A percentile compares a stretch with the other conserved stretches of the same genome.
Conservation (phyloP, 306 rosid species). For the Biancaea sappan region DNA sequence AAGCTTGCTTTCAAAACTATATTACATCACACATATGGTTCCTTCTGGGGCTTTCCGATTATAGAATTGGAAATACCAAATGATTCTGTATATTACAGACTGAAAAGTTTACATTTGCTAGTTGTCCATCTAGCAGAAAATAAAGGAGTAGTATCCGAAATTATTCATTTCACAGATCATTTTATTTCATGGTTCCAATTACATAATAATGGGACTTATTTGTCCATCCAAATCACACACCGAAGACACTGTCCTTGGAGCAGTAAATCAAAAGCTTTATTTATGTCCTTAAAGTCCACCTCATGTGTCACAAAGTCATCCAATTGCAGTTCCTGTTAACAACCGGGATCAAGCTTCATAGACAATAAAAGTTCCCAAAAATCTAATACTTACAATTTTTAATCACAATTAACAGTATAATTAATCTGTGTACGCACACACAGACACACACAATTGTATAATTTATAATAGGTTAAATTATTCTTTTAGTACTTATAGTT, state of each 20-base stretch:
- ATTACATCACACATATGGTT: no score
- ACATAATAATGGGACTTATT: constrained; percentile 23
- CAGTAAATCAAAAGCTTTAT: constrained; percentile 74
- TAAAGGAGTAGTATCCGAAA: background rate
- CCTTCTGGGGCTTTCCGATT: background rate
- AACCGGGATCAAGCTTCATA: background rate
- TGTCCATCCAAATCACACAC: constrained; percentile 79
- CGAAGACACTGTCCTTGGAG: constrained; percentile 61
- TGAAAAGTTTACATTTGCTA: constrained; percentile 39
- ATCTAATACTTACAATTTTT: background rate
- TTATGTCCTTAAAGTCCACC: constrained; percentile 68
- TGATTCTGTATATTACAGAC: background rate
- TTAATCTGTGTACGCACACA: no score
- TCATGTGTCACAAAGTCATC: constrained; percentile 84
- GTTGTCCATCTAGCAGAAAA: constrained; percentile 5
- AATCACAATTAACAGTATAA: no score
- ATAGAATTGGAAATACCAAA: background rate
- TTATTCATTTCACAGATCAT: background rate
- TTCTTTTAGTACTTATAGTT: no score
- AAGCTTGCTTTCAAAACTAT: background rate
- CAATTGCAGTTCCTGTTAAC: constrained; percentile 65
- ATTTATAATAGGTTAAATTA: no score
- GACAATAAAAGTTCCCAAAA: background rate
- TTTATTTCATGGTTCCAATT: background rate
- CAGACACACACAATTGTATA: no score